Evolutionary conservation across 345 rosid species (phyloP).

Genomic region (Syzygium aromaticum): DNA sequence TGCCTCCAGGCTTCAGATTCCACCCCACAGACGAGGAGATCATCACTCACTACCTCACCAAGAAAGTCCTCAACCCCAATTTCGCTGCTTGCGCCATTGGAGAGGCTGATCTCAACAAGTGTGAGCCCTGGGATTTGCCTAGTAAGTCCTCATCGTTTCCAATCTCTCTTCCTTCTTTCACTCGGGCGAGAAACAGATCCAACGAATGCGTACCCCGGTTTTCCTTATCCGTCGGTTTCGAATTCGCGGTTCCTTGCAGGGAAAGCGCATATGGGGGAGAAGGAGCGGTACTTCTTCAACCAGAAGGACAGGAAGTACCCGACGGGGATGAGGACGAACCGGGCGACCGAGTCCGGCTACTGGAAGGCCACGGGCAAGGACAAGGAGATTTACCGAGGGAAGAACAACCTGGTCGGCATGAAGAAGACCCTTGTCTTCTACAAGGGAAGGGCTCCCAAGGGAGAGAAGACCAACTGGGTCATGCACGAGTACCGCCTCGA

Average conservation of each 20-base stretch:
- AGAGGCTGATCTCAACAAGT: slow-evolving; percentile 86
- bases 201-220: neutral
- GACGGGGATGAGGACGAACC: slow-evolving; percentile 91
- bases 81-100: slow-evolving; percentile 53
- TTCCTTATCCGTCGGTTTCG: neutral
- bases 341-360: slow-evolving; percentile 80
- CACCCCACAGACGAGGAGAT: slow-evolving; percentile 95
- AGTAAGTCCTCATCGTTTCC: slow-evolving; percentile 24
- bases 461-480: slow-evolving; percentile 89
- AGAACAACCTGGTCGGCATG: slow-evolving; percentile 76
- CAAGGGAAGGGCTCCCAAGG: slow-evolving; percentile 88
- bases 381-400: slow-evolving; percentile 64
- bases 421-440: slow-evolving; percentile 96
- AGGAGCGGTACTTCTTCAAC: slow-evolving; percentile 86
- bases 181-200: neutral
- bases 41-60: slow-evolving; percentile 55
- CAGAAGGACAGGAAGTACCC: slow-evolving; percentile 87
- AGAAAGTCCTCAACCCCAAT: slow-evolving; percentile 40
- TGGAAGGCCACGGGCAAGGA: slow-evolving; percentile 98
- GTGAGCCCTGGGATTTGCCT: slow-evolving; percentile 94
- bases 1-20: slow-evolving; percentile 89
- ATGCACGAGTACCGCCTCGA: slow-evolving; percentile 94
- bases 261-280: slow-evolving; percentile 93
- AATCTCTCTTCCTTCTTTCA: neutral
- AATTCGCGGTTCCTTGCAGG: slow-evolving; percentile 21